A percentile compares a stretch with the other conserved stretches of the same genome.
Evolutionary conservation across 129 eudicot genomes (phyloP).

Genomic region (Erigeron canadensis): DNA sequence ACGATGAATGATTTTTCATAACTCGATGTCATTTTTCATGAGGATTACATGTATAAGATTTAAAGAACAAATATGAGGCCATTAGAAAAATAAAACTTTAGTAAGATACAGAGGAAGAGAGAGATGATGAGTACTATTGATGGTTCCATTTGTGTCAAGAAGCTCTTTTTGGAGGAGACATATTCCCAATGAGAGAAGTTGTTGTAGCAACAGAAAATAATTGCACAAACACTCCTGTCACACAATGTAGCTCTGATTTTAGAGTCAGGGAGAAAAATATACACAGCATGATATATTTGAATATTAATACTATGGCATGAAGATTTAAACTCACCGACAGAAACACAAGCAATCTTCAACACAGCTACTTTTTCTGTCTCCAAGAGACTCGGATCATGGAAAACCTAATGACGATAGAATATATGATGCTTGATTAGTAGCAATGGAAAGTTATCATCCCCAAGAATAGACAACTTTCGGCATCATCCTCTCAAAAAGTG

Average conservation of each 20-base stretch:
- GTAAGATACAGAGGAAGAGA: slow-evolving; percentile 1
- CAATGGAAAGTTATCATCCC: slow-evolving; percentile 2
- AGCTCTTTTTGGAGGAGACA: slow-evolving; percentile 86
- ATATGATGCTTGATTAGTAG: slow-evolving; percentile 7
- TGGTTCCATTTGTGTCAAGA: slow-evolving; percentile 35
- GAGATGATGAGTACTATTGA: slow-evolving; percentile 9
- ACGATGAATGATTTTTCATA: slow-evolving; percentile 3
- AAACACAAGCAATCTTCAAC: slow-evolving; percentile 36
- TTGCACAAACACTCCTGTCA: slow-evolving; percentile 57
- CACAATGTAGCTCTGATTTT: background rate
- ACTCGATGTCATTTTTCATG: background rate
- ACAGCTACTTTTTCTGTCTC: slow-evolving; percentile 42
- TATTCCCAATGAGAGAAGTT: slow-evolving; percentile 55
- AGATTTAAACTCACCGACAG: slow-evolving; percentile 44
- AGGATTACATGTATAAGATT: slow-evolving; percentile 11
- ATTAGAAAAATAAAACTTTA: slow-evolving; percentile 4
- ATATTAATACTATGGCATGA: background rate
- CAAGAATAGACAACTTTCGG: background rate
- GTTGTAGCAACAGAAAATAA: slow-evolving; percentile 52
- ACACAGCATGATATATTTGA: background rate
- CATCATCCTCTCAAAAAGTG: slow-evolving; percentile 1
- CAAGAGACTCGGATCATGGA: slow-evolving; percentile 51
- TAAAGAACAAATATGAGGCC: slow-evolving; percentile 2
- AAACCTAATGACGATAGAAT: slow-evolving; percentile 34
- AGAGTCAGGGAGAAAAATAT: slow-evolving; percentile 7